Evolutionary conservation across 352 stramenopile species (phyloP).

Genomic region (Phytopythium chamaehyphon): DNA sequence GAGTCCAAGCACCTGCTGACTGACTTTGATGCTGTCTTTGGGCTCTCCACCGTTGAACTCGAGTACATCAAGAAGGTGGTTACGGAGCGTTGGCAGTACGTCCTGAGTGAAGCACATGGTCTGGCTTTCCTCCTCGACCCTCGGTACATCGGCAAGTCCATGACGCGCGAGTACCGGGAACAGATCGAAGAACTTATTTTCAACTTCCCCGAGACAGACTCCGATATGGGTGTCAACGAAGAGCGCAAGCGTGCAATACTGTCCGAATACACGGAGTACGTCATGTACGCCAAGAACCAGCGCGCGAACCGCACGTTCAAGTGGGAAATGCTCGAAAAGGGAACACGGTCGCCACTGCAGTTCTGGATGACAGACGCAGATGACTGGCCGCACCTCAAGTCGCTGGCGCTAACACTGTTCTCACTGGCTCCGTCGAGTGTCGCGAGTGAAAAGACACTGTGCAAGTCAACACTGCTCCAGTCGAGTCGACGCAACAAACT

Average conservation of each 20-base stretch:
- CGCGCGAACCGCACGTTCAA: slow-evolving; percentile 77
- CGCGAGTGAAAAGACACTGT: slow-evolving; percentile 64
- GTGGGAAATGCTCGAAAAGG: slow-evolving; percentile 84
- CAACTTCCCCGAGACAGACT: slow-evolving; percentile 68
- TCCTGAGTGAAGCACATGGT: slow-evolving; percentile 69
- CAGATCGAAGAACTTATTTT: slow-evolving; percentile 85
- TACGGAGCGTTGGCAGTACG: slow-evolving; percentile 68
- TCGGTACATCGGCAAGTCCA: slow-evolving; percentile 79
- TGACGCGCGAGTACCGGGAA: slow-evolving; percentile 77
- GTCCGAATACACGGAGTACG: slow-evolving; percentile 74
- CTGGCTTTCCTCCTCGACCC: slow-evolving; percentile 73
- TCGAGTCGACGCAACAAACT: slow-evolving; percentile 73
- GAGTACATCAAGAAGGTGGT: slow-evolving; percentile 85
- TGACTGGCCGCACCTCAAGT: slow-evolving; percentile 76
- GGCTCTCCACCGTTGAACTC: slow-evolving; percentile 56
- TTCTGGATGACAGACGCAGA: slow-evolving; percentile 79
- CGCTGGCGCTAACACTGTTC: slow-evolving; percentile 71
- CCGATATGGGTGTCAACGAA: slow-evolving; percentile 60
- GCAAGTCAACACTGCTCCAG: slow-evolving; percentile 57
- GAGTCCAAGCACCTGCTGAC: slow-evolving; percentile 74
- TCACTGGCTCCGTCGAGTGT: slow-evolving; percentile 72
- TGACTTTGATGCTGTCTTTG: slow-evolving; percentile 75
- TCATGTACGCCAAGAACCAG: slow-evolving; percentile 81
- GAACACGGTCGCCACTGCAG: slow-evolving; percentile 66
- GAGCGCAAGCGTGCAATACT: slow-evolving; percentile 66